These are phyloP conservation scores for Zygoascus hellenicus DNA, from an alignment of 1,139 yeast genomes.

Conservation along the genomic window DNA sequence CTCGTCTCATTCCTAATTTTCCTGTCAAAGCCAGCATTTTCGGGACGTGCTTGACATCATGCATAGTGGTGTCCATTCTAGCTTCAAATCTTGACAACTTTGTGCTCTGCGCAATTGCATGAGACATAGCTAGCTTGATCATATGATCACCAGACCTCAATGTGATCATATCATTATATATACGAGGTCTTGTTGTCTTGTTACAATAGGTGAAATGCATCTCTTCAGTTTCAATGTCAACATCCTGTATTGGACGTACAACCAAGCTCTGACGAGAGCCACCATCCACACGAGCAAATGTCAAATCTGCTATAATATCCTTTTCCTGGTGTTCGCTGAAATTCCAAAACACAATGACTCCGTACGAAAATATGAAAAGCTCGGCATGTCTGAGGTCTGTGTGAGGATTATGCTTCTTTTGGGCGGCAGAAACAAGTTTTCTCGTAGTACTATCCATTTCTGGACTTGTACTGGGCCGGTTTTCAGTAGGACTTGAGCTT, in stretches of 20 bases:
- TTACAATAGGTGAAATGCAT: constrained; percentile 87
- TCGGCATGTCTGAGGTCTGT: constrained; percentile 72
- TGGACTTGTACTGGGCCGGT: constrained; percentile 1
- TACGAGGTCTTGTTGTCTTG: constrained; percentile 76
- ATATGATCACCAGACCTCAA: constrained; percentile 86
- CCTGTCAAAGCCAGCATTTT: constrained; percentile 89
- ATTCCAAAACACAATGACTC: constrained; percentile 96
- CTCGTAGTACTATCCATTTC: background rate
- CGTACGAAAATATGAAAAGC: constrained; percentile 82
- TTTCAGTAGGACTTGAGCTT: constrained; percentile 10
- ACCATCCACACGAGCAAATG: constrained; percentile 50
- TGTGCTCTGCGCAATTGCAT: constrained; percentile 86
- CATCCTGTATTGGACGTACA: constrained; percentile 74
- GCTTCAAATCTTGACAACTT: constrained; percentile 88
- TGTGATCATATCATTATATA: constrained; percentile 91
- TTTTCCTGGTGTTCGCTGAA: constrained; percentile 89
- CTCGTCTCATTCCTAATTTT: constrained; percentile 67
- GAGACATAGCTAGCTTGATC: constrained; percentile 60
- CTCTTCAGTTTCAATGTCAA: constrained; percentile 91
- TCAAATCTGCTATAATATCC: constrained; percentile 85
- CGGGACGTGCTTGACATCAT: constrained; percentile 81
- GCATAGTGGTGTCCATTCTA: constrained; percentile 76
- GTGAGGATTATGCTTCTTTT: constrained; percentile 35
- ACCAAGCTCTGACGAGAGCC: constrained; percentile 38
- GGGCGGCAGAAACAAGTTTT: constrained; percentile 3